Evolutionary conservation across 192 early-diverging fungal species (phyloP), one percentile per base, ranked within the genome.

Genomic region (Backusella liffmaniae): DNA sequence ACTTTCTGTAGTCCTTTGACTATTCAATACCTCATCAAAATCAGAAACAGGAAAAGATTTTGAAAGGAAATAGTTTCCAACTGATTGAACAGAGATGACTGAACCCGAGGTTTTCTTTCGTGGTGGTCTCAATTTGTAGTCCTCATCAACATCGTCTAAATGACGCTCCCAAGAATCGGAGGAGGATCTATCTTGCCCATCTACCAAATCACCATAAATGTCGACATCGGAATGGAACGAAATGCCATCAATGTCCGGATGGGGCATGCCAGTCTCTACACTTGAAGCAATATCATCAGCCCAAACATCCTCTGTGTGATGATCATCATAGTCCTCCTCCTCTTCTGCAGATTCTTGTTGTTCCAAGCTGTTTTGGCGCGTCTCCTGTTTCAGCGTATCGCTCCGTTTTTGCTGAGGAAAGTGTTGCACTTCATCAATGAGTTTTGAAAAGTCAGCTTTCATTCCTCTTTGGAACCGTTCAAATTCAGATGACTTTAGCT

Each of bases 161-260:
- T 62, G 56, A 62, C 56, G 56, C 26, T 62, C 56, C 56, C 56
- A 62, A 26, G 56, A 62, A 62, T 62, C 56, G 23, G 56, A 62
- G 12, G 53, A 59, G 2, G 56, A 62, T 62, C 56, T 62, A 62
- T 62, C 26, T 12, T 29, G 23, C 13, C 12, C 56, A 10, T 62
- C 23, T 10, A 62, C 56, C 26, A 23, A 62, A 62, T 62, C 56
- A 4, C 56, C 56, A 21, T 62, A 62, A 9, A 62, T 62, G n/a
- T 62, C 56, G 10, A 62, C 10, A 29, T 62, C 56, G 3, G 56
- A 62, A 62, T 62, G 56, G 23, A 62, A 62, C 2, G 56, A 62
- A 29, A 29, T 62, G 12, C 56, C 56, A 62, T 62, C 56, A 29
- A 62, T 29, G 10, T 62, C 56, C 7, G 56, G 56, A 62, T 62